phyloP scores from a whole-genome alignment of 768 basidiomycete genomes.

The Leccinum uliginosum region DNA sequence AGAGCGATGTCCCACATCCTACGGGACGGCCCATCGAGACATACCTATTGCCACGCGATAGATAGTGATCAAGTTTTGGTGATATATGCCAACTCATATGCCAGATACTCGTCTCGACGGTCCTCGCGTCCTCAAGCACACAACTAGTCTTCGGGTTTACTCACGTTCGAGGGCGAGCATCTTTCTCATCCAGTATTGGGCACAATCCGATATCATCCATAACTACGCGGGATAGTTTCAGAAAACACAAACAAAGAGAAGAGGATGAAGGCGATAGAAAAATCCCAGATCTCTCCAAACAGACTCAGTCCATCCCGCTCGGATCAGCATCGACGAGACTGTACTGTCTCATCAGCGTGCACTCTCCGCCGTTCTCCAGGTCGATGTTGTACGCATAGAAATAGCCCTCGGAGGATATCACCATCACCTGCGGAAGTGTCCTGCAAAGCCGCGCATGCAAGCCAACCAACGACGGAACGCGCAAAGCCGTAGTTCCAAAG shows the following conservation, averaged over 20 bases:
- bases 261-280: not conserved
- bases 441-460: slow-evolving; percentile 33
- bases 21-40: not conserved
- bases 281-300: not conserved
- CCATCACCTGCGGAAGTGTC: slow-evolving; percentile 95
- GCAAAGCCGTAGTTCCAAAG: not conserved
- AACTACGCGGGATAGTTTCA: not conserved
- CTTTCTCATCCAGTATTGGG: not conserved
- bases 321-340: slow-evolving; percentile 36
- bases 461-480: not conserved
- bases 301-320: slow-evolving; percentile 28
- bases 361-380: slow-evolving; percentile 94
- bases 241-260: not conserved
- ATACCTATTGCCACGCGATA: not conserved
- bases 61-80: not conserved
- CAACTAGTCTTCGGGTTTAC: not conserved
- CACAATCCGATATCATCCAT: not conserved
- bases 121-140: not conserved
- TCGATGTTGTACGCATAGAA: slow-evolving; percentile 97
- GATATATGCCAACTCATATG: not conserved
- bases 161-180: not conserved
- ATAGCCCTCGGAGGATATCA: slow-evolving; percentile 91
- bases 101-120: not conserved
- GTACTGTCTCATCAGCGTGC: slow-evolving; percentile 91
- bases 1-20: too few species aligned